Evolutionary conservation across 163 green algal species (phyloP), one percentile per base, ranked within the genome.

Genomic region (Volvox carteri): DNA sequence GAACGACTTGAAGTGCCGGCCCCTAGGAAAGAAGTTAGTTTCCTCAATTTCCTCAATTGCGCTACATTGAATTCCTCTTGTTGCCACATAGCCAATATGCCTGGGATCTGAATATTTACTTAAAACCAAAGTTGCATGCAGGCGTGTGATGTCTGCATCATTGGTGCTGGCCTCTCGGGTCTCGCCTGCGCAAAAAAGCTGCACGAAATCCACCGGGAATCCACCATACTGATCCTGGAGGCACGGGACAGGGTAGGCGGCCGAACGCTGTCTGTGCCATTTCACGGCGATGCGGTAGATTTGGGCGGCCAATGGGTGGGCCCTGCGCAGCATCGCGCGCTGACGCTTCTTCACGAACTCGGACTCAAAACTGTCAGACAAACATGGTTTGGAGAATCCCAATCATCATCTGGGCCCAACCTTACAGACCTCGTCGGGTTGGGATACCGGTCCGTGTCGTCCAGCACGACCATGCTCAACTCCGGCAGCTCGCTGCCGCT

Each of bases 261-360:
- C 0, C 44, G 80, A 1, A 87, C 80, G 33, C 44, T 79, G 1
- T 78, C 56, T 2, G 30, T 56, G 42, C 44, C 39, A 3, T 41
- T 42, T 2, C 28, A 2, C 0, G 44, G 28, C 46, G 65, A 50
- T 8, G 30, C 33, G 0, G 16, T 87, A 0, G 80, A 87, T 46
- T 46, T 87, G 19, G 80, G 80, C n/a, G 80, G 80, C 0, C 80
- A 87, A 11, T 78, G 80, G 62, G 44, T 87, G 0, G 65, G 65
- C 0, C 62, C 80, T 0, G 21, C 65, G 2, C 80, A 87, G 30
- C 46, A 41, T 18, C n/a, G 30, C 18, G 19, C 23, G 4, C 65
- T 87, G 33, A 14, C 56, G 18, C 65, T 87, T 0, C 33, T 79
- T 33, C 44, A 33, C 2, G 80, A 87, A 19, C 80, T 87, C 19